Evolutionary conservation across 805 yeast species (phyloP).

Genomic region (Kluyveromyces lactis): DNA sequence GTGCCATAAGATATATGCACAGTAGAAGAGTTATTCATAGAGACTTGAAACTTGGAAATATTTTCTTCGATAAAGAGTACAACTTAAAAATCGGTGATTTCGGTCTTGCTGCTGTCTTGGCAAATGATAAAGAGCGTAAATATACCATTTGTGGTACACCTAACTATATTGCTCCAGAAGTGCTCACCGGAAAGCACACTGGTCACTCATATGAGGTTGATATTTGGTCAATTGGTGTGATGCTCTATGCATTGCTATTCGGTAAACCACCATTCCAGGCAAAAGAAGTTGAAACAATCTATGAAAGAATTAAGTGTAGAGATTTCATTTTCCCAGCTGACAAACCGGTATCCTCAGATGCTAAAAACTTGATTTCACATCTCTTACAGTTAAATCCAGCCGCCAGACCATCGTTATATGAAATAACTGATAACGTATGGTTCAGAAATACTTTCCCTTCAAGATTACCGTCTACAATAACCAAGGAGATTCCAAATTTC

Average conservation of each 20-base stretch:
- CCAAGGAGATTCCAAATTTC: conserved; percentile 54
- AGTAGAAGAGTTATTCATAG: conserved; percentile 88
- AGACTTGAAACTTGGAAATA: conserved; percentile 92
- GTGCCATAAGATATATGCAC: conserved; percentile 91
- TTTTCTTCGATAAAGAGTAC: conserved; percentile 90
- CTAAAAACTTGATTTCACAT: conserved; percentile 61
- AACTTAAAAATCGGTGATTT: conserved; percentile 95
- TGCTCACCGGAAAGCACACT: conserved; percentile 72
- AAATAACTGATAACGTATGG: conserved; percentile 77
- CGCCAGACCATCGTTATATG: conserved; percentile 72
- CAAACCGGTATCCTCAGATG: conserved; percentile 57
- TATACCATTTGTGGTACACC: conserved; percentile 98
- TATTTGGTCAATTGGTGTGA: conserved; percentile 96
- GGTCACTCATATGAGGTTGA: conserved; percentile 96
- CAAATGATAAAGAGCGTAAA: conserved; percentile 61
- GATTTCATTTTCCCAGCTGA: conserved; percentile 75
- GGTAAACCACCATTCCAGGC: conserved; percentile 99
- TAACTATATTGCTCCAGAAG: conserved; percentile 97
- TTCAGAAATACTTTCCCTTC: conserved; percentile 84
- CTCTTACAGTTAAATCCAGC: conserved; percentile 71
- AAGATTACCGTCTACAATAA: conserved; percentile 38
- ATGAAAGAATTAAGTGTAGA: conserved; percentile 79
- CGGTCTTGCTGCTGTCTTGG: conserved; percentile 94
- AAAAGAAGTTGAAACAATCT: conserved; percentile 84
- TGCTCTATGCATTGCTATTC: conserved; percentile 83